Base-by-base conservation (phyloP, 2,329 filamentous ascomycete species). In the Eutypa lata region DNA sequence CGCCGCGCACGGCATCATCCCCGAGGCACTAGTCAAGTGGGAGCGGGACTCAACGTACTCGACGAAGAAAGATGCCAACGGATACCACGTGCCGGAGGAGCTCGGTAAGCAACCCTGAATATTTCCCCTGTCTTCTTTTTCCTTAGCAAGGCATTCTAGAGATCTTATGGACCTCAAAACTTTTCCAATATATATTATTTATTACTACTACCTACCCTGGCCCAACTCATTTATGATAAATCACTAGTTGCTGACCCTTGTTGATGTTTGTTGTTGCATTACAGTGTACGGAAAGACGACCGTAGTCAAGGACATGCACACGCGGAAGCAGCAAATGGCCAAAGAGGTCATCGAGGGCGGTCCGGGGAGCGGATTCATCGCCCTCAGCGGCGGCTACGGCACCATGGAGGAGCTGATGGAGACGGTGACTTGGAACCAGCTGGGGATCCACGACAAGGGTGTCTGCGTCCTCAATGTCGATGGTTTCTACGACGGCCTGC, bases 261-360 rank as follows among this genome's bases (percentile, higher is more conserved):
- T 6, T 31, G 10, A n/a, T n/a, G n/a, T n/a, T 31, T 31, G 26
- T 31, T 31, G 26, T 31, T 31, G 26, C 26, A 10, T 10, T 31
- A 5, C 10, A 4, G 71, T 84, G 4, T 99, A 90, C 68, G 94
- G 94, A 10, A 77, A 80, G 43, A 97, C 91, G 13, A 97, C 91
- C 0, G 84, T 97, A 8, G 94, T 97, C 26, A 81, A 85, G 61
- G 91, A 97, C 69, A 99, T 99, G 94, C 94, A 99, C 74, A 92
- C 90, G 42, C 85, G 94, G 58, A 99, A 99, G 78, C 84, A 89
- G 61, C 80, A 94, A 75, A 97, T 99, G 94, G 93, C 92, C 7
- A 79, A 85, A 63, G 89, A 93, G 70, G 91, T 97, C 16, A 81
- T 95, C 22, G 81, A 83, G 19, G 91, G 91, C 24, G 92, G 89